Evolutionary conservation across 306 rosid species (phyloP).

Genomic region (Vicia villosa): DNA sequence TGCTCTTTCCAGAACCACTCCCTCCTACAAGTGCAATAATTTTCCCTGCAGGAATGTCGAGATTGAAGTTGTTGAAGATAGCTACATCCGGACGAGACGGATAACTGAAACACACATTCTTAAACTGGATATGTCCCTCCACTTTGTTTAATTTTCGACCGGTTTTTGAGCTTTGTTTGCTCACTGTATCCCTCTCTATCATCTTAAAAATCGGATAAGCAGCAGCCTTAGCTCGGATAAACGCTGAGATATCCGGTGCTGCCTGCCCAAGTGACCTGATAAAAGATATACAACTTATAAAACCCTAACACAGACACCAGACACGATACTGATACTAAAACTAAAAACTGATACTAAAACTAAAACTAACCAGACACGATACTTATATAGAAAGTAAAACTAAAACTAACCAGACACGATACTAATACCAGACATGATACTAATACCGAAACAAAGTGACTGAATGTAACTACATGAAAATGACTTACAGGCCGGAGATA

Average conservation of each 20-base stretch:
- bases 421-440: neutral
- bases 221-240: slow-evolving; percentile 85
- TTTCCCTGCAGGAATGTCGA: slow-evolving; percentile 87
- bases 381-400: no score
- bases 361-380: no score
- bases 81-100: slow-evolving; percentile 80
- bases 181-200: slow-evolving; percentile 84
- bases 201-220: slow-evolving; percentile 93
- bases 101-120: slow-evolving; percentile 75
- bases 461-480: slow-evolving; percentile 21
- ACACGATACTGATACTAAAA: neutral
- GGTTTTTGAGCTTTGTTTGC: slow-evolving; percentile 53
- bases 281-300: neutral
- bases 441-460: neutral
- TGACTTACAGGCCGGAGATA: slow-evolving; percentile 91
- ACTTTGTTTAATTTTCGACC: slow-evolving; percentile 61
- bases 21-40: slow-evolving; percentile 93
- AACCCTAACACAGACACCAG: neutral
- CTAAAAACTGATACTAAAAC: no score
- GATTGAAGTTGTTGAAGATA: slow-evolving; percentile 67
- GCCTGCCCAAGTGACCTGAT: slow-evolving; percentile 93
- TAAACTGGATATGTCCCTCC: slow-evolving; percentile 82
- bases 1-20: slow-evolving; percentile 97
- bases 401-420: no score
- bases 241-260: slow-evolving; percentile 87